These are phyloP conservation scores for Elaeis oleifera DNA, from an alignment of 202 grass and related monocot genomes.

Conservation along the genomic window DNA sequence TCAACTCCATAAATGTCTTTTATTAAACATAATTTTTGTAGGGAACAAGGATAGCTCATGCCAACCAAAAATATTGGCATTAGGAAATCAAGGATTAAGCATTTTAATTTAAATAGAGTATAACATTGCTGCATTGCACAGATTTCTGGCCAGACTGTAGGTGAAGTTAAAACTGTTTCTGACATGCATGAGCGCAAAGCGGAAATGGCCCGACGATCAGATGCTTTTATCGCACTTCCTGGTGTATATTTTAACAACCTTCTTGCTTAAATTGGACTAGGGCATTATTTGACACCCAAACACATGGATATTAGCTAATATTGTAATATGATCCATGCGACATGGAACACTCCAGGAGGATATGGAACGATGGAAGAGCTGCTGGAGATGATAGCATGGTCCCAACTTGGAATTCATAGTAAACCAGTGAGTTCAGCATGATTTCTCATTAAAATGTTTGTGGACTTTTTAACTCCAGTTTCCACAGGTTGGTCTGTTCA, in stretches of 20 bases:
- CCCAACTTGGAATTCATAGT: conserved; percentile 93
- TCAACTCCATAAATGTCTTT: too few relatives aligned
- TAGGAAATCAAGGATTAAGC: background rate
- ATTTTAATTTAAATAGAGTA: too few relatives aligned
- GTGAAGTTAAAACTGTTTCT: conserved; percentile 62
- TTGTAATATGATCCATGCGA: too few relatives aligned
- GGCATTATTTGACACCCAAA: too few relatives aligned
- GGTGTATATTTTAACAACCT: conserved; percentile 32
- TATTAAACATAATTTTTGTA: too few relatives aligned
- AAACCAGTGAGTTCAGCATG: conserved; percentile 58
- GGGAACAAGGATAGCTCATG: too few relatives aligned
- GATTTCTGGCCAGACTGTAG: conserved; percentile 94
- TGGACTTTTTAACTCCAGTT: background rate
- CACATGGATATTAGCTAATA: too few relatives aligned
- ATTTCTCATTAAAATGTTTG: too few relatives aligned
- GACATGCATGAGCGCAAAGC: conserved; percentile 99
- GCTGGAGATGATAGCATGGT: conserved; percentile 98
- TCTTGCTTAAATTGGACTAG: background rate
- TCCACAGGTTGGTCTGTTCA: conserved; percentile 76
- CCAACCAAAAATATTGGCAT: too few relatives aligned
- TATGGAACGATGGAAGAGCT: conserved; percentile 99
- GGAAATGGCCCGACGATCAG: conserved; percentile 66
- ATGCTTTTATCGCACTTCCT: conserved; percentile 92
- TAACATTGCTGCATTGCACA: conserved; percentile 16
- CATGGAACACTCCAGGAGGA: conserved; percentile 44